These are phyloP conservation scores for Blattamonas nauphoetae DNA, from an alignment of 78 protist genomes.

Conservation along the genomic window DNA sequence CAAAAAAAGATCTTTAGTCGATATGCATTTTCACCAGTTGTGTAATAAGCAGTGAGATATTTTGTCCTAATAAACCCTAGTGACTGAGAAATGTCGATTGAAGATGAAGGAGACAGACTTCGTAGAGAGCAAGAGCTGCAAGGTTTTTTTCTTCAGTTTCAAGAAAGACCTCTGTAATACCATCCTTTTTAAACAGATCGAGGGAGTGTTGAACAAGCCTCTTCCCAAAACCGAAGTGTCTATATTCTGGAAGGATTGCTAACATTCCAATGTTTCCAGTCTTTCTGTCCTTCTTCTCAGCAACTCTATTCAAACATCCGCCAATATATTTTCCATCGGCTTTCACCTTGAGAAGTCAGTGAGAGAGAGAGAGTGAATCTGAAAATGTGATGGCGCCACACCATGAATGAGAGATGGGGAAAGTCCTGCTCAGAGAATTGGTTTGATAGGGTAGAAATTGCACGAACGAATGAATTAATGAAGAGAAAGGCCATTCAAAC, in stretches of 20 bases:
- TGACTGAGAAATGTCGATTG: neutral
- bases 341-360: neutral
- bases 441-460: neutral
- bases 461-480: no score
- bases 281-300: neutral
- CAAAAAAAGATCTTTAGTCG: neutral
- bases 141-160: conserved; percentile 1
- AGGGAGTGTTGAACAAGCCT: conserved; percentile 12
- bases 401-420: neutral
- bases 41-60: neutral
- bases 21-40: conserved; percentile 11
- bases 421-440: neutral
- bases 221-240: neutral
- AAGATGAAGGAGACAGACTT: neutral
- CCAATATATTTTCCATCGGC: neutral
- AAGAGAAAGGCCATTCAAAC: neutral
- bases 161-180: neutral
- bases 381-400: neutral
- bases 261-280: conserved; percentile 14
- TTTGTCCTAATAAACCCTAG: conserved; percentile 7
- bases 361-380: neutral
- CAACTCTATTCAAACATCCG: neutral
- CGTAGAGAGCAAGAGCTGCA: conserved; percentile 10
- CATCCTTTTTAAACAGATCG: neutral
- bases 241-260: neutral